phyloP scores from a whole-genome alignment of 2,329 filamentous ascomycete genomes.

The Aureobasidium melanogenum region DNA sequence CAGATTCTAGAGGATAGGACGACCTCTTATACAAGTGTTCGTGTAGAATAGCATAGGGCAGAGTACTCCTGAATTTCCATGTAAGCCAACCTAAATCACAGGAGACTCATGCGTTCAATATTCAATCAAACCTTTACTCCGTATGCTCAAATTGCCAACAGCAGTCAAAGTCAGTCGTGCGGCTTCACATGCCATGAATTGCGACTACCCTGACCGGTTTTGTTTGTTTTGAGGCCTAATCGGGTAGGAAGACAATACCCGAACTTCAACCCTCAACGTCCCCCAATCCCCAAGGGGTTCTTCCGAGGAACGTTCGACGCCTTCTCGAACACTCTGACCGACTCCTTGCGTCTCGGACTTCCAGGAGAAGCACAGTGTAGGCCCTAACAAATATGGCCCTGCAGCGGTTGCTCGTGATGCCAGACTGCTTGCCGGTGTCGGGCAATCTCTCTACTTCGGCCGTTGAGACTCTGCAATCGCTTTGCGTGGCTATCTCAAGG shows the following conservation, averaged over 20 bases:
- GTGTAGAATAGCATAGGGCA: not conserved
- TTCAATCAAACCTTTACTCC: slow-evolving; percentile 2
- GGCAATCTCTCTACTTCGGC: not conserved
- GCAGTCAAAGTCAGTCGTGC: not conserved
- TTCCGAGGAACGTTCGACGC: not conserved
- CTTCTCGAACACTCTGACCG: not conserved
- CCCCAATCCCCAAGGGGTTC: not conserved
- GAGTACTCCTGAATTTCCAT: not conserved
- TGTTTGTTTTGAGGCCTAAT: slow-evolving; percentile 4
- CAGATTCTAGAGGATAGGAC: not conserved
- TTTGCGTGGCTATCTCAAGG: not conserved
- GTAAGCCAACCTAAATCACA: not conserved
- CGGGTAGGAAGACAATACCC: not conserved
- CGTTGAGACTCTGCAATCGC: not conserved
- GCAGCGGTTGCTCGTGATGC: not conserved
- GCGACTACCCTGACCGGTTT: not conserved
- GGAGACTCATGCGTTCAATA: not conserved
- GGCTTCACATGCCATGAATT: not conserved
- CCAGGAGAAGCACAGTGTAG: not conserved
- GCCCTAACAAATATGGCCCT: not conserved
- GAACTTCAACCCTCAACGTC: not conserved
- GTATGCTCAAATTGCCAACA: not conserved
- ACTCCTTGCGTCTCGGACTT: not conserved
- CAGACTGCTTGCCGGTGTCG: not conserved
- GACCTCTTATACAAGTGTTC: not conserved